These are phyloP conservation scores for Akanthomyces muscarius DNA, from an alignment of 2,329 filamentous ascomycete species.

Conservation along the genomic window DNA sequence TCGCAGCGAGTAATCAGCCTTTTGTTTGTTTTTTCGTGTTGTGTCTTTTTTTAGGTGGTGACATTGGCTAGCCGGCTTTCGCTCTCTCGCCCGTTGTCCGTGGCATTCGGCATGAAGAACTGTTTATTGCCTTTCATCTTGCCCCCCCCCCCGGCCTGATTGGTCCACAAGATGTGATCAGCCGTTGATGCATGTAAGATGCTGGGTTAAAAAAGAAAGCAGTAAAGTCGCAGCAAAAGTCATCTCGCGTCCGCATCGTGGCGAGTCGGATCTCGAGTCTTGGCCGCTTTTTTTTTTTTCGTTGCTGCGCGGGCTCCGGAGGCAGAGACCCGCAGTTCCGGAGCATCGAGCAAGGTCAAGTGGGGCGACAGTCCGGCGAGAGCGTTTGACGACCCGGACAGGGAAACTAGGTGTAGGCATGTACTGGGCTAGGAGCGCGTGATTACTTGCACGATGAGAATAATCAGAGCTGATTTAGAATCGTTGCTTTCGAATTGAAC, in stretches of 20 bases:
- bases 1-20: background rate
- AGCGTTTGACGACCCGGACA: background rate
- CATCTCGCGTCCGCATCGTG: background rate
- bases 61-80: conserved; percentile 10
- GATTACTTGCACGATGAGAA: conserved; percentile 1
- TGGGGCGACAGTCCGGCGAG: conserved; percentile 12
- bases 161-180: background rate
- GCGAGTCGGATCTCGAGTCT: background rate
- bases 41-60: background rate
- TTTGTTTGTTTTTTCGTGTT: background rate
- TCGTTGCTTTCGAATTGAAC: background rate
- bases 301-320: background rate
- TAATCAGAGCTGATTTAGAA: background rate
- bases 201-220: too few relatives aligned
- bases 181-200: too few relatives aligned
- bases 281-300: background rate
- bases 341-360: conserved; percentile 3
- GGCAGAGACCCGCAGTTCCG: conserved; percentile 12
- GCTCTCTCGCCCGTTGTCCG: background rate
- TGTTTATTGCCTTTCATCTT: background rate
- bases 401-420: background rate
- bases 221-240: too few relatives aligned
- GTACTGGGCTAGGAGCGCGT: background rate
- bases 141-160: too few relatives aligned
- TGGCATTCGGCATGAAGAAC: conserved; percentile 4